Percentiles rank a stretch among this genome's conserved stretches.
phyloP scores from a whole-genome alignment of 805 yeast species.

The Saccharomycopsis sp. region DNA sequence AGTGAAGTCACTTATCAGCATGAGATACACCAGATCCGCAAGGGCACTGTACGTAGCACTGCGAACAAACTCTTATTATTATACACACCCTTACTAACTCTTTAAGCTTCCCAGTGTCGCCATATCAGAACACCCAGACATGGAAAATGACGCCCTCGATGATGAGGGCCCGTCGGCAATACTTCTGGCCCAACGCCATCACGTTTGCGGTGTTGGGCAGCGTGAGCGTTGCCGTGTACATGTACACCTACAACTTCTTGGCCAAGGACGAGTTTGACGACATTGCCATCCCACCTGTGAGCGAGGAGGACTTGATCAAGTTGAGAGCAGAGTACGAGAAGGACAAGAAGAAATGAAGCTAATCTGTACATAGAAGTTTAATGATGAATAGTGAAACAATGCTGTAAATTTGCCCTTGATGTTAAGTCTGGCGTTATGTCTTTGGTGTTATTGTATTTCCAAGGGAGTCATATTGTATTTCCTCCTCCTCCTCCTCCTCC shows the following conservation, averaged over 20 bases:
- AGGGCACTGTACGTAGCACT: too few species aligned
- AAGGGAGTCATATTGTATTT: constrained; percentile 1
- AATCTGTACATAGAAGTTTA: too few species aligned
- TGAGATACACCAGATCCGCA: too few species aligned
- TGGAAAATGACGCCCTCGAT: constrained; percentile 91
- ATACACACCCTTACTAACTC: too few species aligned
- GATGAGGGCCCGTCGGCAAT: constrained; percentile 83
- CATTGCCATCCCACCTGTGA: constrained; percentile 89
- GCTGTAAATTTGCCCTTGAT: too few species aligned
- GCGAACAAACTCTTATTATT: too few species aligned
- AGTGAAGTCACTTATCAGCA: too few species aligned
- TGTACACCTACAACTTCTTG: constrained; percentile 55
- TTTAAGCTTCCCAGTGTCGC: constrained; percentile 26
- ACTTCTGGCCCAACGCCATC: constrained; percentile 65
- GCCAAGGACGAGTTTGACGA: constrained; percentile 78
- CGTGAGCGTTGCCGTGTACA: constrained; percentile 60
- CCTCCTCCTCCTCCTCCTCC: constrained; percentile 24
- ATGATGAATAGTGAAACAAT: too few species aligned
- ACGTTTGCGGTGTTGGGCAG: constrained; percentile 50
- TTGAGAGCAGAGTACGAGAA: constrained; percentile 66
- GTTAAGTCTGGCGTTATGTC: too few species aligned
- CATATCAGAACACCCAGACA: constrained; percentile 55
- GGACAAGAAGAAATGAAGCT: constrained; percentile 26
- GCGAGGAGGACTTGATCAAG: constrained; percentile 63
- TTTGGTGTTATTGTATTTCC: neutral